Conservation (phyloP, 495 filamentous ascomycete species). For the Bacidia rubella region DNA sequence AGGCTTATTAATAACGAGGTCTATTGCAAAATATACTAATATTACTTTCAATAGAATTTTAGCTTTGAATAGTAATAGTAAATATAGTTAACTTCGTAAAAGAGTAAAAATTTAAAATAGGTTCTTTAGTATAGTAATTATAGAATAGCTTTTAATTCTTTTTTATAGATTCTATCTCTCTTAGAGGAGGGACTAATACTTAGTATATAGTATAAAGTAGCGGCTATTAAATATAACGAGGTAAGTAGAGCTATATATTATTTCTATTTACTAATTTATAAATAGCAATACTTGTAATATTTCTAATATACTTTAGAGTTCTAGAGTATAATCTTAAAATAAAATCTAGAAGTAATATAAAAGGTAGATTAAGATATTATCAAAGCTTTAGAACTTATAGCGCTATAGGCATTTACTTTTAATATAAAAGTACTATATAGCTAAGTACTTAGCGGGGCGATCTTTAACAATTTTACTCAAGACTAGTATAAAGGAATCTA, state of each 20-base stretch:
- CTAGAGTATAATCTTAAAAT: not conserved
- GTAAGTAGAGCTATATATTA: not conserved
- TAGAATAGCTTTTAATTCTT: not conserved
- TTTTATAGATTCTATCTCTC: not conserved
- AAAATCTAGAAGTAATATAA: not conserved
- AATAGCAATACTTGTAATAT: not conserved
- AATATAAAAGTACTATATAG: not conserved
- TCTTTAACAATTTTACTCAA: not conserved
- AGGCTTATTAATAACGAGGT: constrained; percentile 26
- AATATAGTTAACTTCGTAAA: not conserved
- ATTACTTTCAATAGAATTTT: constrained; percentile 14
- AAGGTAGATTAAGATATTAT: not conserved
- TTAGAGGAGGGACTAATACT: not conserved
- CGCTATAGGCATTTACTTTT: not conserved
- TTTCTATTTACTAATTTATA: not conserved
- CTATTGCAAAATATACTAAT: constrained; percentile 29
- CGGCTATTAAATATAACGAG: not conserved
- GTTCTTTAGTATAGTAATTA: not conserved
- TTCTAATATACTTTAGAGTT: not conserved
- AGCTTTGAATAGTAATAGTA: constrained; percentile 1
- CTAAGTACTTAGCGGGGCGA: not conserved
- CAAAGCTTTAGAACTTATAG: not conserved
- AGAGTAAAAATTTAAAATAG: not conserved
- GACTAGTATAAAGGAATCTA: not conserved
- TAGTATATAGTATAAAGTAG: not conserved